Evolutionary conservation across 176 grass and related monocot species (phyloP).

Genomic region (Raddia distichophylla): DNA sequence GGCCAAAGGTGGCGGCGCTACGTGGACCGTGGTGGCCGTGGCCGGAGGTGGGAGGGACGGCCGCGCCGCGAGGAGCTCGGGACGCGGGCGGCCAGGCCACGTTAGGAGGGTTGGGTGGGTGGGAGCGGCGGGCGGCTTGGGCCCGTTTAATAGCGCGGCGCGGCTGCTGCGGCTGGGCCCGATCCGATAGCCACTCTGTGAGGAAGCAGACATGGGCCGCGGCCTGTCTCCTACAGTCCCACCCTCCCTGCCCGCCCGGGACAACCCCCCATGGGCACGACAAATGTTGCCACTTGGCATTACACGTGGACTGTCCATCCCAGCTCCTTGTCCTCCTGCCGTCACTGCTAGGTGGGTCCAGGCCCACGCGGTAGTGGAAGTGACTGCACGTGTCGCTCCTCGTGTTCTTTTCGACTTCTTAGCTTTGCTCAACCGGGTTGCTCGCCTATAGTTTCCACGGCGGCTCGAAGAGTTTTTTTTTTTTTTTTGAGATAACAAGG

Average conservation of each 20-base stretch:
- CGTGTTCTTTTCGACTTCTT: too few relatives aligned
- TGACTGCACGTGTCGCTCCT: too few relatives aligned
- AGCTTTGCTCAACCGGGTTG: too few relatives aligned
- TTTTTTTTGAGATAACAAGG: too few relatives aligned
- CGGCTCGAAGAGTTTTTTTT: too few relatives aligned
- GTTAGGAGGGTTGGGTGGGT: too few relatives aligned
- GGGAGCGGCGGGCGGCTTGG: background rate
- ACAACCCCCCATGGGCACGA: background rate
- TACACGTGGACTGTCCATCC: background rate
- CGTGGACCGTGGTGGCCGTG: background rate
- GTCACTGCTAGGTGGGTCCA: too few relatives aligned
- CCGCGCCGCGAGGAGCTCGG: slow-evolving; percentile 6
- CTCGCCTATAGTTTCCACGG: too few relatives aligned
- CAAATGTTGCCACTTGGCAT: background rate
- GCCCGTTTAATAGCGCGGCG: slow-evolving; percentile 30
- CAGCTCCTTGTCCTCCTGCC: too few relatives aligned
- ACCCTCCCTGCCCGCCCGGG: background rate
- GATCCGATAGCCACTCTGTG: background rate
- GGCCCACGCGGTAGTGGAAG: too few relatives aligned
- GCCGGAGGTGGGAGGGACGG: background rate
- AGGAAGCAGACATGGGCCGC: slow-evolving; percentile 24
- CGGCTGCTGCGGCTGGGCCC: slow-evolving; percentile 1
- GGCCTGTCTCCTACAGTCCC: background rate
- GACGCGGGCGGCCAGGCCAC: slow-evolving; percentile 34
- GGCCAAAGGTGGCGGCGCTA: background rate